Evolutionary conservation across 73 alveolate species (phyloP).

Genomic region (Tetrahymena malaccensis): DNA sequence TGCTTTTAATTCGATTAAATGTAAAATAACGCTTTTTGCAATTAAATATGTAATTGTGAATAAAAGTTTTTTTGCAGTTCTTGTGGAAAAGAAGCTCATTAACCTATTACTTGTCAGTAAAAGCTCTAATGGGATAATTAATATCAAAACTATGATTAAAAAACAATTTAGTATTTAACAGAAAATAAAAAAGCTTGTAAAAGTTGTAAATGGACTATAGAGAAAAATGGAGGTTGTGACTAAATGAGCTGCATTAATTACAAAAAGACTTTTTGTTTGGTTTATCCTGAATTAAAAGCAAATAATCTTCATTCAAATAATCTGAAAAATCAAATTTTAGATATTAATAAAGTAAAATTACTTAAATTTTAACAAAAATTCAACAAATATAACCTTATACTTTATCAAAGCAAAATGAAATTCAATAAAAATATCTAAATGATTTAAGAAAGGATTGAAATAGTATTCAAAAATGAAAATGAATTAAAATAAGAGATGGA

Average conservation of each 20-base stretch:
- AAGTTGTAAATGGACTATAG: neutral
- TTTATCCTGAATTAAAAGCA: no score
- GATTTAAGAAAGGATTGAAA: neutral
- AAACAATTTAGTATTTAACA: neutral
- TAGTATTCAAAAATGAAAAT: neutral
- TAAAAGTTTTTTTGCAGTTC: neutral
- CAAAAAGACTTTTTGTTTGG: no score
- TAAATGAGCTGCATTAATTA: neutral
- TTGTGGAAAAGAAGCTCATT: neutral
- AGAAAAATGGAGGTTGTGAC: neutral
- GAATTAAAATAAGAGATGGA: neutral
- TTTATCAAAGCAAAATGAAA: neutral
- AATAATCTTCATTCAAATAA: no score
- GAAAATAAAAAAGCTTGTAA: neutral
- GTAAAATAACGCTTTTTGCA: no score
- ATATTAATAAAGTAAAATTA: no score
- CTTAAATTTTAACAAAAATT: neutral
- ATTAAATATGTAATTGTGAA: neutral
- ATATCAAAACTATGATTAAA: neutral
- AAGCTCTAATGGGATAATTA: neutral
- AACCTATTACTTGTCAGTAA: neutral
- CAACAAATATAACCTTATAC: neutral
- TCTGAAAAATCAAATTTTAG: no score
- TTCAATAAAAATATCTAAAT: neutral
- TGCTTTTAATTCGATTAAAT: no score